Conservation (phyloP, 495 filamentous ascomycete genomes). For the Aspergillus diversus region DNA sequence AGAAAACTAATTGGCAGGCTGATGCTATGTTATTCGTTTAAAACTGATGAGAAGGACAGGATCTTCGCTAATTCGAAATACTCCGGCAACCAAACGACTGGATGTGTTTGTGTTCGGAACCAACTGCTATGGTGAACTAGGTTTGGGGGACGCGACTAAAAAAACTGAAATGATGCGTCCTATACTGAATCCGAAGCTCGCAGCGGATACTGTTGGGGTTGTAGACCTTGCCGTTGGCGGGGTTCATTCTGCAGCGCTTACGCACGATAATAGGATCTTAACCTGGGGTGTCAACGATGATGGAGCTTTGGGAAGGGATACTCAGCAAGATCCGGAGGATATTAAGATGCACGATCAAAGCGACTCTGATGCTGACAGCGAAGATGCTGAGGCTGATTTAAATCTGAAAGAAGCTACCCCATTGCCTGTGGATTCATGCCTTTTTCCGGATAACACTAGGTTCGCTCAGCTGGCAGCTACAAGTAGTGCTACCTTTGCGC, state of each 20-base stretch:
- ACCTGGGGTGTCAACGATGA: constrained; percentile 79
- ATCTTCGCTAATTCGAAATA: neutral
- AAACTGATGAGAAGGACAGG: neutral
- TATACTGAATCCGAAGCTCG: constrained; percentile 52
- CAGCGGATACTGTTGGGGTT: constrained; percentile 51
- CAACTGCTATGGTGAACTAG: constrained; percentile 54
- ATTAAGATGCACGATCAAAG: constrained; percentile 40
- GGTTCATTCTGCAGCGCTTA: constrained; percentile 69
- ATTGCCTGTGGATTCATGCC: constrained; percentile 43
- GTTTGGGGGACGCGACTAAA: constrained; percentile 51
- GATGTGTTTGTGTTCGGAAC: constrained; percentile 59
- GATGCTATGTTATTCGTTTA: neutral
- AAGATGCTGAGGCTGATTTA: constrained; percentile 54
- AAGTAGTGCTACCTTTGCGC: constrained; percentile 65
- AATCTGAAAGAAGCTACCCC: constrained; percentile 66
- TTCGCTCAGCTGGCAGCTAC: constrained; percentile 65
- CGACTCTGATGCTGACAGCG: constrained; percentile 29
- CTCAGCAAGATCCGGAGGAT: constrained; percentile 55
- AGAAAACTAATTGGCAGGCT: too few relatives aligned
- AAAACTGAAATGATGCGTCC: constrained; percentile 55
- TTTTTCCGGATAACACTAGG: constrained; percentile 54
- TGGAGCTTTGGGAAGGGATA: constrained; percentile 68
- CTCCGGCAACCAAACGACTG: constrained; percentile 39
- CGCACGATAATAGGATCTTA: constrained; percentile 65
- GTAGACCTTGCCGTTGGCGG: constrained; percentile 67